phyloP scores from a whole-genome alignment of 805 yeast genomes.

The Kodamaea nitidulidarum region DNA sequence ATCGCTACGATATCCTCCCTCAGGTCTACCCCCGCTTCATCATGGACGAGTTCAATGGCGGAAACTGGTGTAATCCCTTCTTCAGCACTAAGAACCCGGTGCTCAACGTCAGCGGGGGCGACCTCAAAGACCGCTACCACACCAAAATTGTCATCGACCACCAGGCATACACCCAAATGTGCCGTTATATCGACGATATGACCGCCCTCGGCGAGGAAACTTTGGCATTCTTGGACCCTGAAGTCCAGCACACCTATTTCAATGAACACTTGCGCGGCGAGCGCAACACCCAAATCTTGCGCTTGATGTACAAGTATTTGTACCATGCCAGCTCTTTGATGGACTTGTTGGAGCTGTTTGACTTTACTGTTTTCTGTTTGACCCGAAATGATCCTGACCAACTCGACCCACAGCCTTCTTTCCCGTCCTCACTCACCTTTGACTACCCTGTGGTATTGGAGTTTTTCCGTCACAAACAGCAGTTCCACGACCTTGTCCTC shows the following conservation, averaged over 20 bases:
- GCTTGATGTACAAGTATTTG: slow-evolving; percentile 51
- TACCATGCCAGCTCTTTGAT: slow-evolving; percentile 46
- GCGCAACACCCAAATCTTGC: slow-evolving; percentile 50
- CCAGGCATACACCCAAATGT: slow-evolving; percentile 40
- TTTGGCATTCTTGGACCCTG: slow-evolving; percentile 35
- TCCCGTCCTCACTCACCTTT: slow-evolving; percentile 27
- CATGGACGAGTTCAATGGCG: slow-evolving; percentile 65
- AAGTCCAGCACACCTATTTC: slow-evolving; percentile 32
- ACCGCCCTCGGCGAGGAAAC: slow-evolving; percentile 39
- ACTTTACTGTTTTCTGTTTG: slow-evolving; percentile 51
- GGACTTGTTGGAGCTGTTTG: slow-evolving; percentile 57
- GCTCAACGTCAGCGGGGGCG: slow-evolving; percentile 41
- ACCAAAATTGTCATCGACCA: slow-evolving; percentile 49
- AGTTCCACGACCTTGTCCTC: slow-evolving; percentile 56
- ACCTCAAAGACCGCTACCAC: slow-evolving; percentile 37
- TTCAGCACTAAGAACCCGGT: slow-evolving; percentile 37
- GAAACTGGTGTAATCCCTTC: slow-evolving; percentile 75
- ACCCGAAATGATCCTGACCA: too few species aligned
- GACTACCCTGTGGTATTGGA: slow-evolving; percentile 60
- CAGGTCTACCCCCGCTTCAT: slow-evolving; percentile 69
- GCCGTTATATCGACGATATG: slow-evolving; percentile 35
- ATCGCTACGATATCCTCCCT: slow-evolving; percentile 45
- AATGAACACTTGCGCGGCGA: slow-evolving; percentile 32
- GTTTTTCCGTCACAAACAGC: slow-evolving; percentile 71
- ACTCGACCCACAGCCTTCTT: too few species aligned